A percentile compares a stretch with the other conserved stretches of the same genome.
These are phyloP conservation scores for Lactarius pseudohatsudake DNA, from an alignment of 768 basidiomycete species.

Conservation along the genomic window DNA sequence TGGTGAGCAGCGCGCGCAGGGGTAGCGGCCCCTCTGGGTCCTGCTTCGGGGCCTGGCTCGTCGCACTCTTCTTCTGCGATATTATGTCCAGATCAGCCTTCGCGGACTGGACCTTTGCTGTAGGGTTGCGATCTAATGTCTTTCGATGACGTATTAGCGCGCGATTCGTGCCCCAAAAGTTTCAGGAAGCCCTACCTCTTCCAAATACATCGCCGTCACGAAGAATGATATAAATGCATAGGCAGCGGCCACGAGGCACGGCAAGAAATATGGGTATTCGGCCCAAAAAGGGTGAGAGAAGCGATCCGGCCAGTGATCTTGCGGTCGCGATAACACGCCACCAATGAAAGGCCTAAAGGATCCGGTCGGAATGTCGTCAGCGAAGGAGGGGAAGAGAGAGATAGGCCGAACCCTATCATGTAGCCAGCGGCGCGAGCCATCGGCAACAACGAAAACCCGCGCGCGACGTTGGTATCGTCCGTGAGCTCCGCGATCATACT, in stretches of 20 bases:
- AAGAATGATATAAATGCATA: slow-evolving; percentile 18
- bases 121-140: slow-evolving; percentile 6
- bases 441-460: slow-evolving; percentile 40
- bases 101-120: background rate
- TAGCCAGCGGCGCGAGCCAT: slow-evolving; percentile 29
- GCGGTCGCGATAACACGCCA: slow-evolving; percentile 32
- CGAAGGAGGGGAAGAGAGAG: background rate
- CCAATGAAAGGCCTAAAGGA: slow-evolving; percentile 30
- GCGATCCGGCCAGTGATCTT: slow-evolving; percentile 28
- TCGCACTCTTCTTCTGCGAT: slow-evolving; percentile 1
- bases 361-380: background rate
- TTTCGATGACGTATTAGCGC: slow-evolving; percentile 1
- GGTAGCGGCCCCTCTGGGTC: slow-evolving; percentile 7
- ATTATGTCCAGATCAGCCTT: background rate
- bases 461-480: slow-evolving; percentile 56
- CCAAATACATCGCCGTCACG: slow-evolving; percentile 15
- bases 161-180: background rate
- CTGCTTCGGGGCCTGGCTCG: background rate
- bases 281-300: slow-evolving; percentile 32
- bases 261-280: slow-evolving; percentile 33
- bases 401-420: slow-evolving; percentile 19
- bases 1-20: slow-evolving; percentile 14
- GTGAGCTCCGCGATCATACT: slow-evolving; percentile 68
- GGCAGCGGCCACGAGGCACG: slow-evolving; percentile 25
- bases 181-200: slow-evolving; percentile 15